Conservation (phyloP, 306 rosid genomes). For the Quercus parvula region DNA sequence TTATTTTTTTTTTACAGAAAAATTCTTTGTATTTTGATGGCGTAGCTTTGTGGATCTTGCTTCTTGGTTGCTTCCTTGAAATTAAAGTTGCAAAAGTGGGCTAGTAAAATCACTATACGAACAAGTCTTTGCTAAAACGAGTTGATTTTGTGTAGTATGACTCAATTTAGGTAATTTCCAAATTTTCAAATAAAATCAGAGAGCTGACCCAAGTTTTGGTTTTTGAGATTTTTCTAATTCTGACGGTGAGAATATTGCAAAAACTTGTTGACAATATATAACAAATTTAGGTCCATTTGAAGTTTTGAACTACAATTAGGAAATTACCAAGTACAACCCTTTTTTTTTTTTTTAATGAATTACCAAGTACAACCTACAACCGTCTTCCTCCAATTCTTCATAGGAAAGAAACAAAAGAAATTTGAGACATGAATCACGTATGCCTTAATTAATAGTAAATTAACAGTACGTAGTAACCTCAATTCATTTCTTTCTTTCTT, state of each 20-base stretch:
- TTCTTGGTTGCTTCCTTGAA: not conserved
- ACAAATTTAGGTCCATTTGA: no score
- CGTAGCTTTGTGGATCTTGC: not conserved
- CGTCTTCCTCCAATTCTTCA: no score
- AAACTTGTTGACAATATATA: not conserved
- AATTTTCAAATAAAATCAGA: not conserved
- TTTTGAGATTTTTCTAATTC: not conserved
- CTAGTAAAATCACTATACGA: not conserved
- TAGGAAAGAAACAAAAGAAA: not conserved
- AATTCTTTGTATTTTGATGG: not conserved
- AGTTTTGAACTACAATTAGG: no score
- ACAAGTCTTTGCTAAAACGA: not conserved
- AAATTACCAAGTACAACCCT: no score
- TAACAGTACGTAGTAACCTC: not conserved
- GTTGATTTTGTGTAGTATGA: not conserved
- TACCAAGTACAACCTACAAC: no score
- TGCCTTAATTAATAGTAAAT: not conserved
- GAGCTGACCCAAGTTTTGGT: no score
- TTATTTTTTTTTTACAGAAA: not conserved
- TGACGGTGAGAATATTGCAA: not conserved
- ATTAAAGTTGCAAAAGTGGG: not conserved
- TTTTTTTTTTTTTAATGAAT: no score
- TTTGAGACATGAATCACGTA: not conserved
- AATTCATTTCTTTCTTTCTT: no score
- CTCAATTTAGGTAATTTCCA: not conserved